Evolutionary conservation across 306 rosid genomes (phyloP).

Genomic region (Astragalus glycyphyllos): DNA sequence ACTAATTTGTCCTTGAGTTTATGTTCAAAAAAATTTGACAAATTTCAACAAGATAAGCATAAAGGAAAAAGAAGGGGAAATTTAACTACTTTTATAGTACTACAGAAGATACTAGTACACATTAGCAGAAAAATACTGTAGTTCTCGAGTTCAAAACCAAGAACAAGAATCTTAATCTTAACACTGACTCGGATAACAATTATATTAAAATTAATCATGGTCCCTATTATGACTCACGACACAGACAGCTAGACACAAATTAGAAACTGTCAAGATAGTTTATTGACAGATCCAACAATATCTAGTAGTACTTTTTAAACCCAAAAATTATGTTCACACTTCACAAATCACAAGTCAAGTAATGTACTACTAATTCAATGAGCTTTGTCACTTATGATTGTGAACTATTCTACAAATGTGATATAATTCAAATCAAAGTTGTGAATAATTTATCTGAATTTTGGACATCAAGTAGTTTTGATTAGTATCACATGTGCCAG

Average conservation of each 20-base stretch:
- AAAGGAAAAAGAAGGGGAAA: background rate
- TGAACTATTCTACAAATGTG: slow-evolving; percentile 12
- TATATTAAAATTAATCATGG: slow-evolving; percentile 32
- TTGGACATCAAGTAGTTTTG: background rate
- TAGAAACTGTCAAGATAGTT: slow-evolving; percentile 27
- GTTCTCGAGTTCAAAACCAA: slow-evolving; percentile 20
- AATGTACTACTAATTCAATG: slow-evolving; percentile 15
- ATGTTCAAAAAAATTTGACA: background rate
- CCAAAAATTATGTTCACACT: slow-evolving; percentile 4
- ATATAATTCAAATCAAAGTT: slow-evolving; percentile 2
- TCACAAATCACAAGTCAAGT: slow-evolving; percentile 26
- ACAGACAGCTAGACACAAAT: slow-evolving; percentile 32
- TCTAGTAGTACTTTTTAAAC: background rate
- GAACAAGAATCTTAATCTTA: slow-evolving; percentile 22
- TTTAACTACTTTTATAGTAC: no score
- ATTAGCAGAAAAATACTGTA: background rate
- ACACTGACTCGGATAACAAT: slow-evolving; percentile 24
- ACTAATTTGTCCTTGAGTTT: background rate
- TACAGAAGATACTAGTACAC: no score
- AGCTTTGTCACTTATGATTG: slow-evolving; percentile 6
- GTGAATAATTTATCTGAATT: background rate
- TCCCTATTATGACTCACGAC: slow-evolving; percentile 31
- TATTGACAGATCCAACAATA: slow-evolving; percentile 35
- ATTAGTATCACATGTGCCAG: slow-evolving; percentile 9
- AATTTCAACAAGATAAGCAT: slow-evolving; percentile 11